phyloP scores from a whole-genome alignment of 2,329 filamentous ascomycete species.

The Volutella citrinella region DNA sequence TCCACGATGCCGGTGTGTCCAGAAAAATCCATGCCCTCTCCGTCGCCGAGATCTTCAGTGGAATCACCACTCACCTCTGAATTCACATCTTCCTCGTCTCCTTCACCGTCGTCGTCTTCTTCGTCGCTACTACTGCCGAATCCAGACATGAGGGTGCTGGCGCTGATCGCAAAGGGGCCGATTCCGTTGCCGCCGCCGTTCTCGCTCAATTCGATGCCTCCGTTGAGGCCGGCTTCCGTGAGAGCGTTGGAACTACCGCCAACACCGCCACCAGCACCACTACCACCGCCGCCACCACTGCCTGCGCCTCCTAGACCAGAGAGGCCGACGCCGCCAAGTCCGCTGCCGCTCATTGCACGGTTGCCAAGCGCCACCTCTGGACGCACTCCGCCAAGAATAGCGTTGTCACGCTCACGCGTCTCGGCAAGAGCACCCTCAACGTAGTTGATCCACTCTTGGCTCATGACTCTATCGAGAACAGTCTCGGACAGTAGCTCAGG shows the following conservation, averaged over 20 bases:
- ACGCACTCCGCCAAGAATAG: conserved; percentile 92
- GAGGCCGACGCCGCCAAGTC: conserved; percentile 48
- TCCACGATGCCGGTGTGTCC: conserved; percentile 26
- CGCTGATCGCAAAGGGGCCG: conserved; percentile 69
- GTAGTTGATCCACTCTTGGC: conserved; percentile 88
- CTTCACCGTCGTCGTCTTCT: conserved; percentile 91
- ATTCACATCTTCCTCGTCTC: conserved; percentile 72
- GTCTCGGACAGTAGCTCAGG: conserved; percentile 80
- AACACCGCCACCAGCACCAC: conserved; percentile 37
- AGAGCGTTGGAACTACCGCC: conserved; percentile 62
- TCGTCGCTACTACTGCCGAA: conserved; percentile 96
- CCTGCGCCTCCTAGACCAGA: conserved; percentile 40
- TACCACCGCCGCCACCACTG: conserved; percentile 36
- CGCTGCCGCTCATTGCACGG: conserved; percentile 54
- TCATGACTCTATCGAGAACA: conserved; percentile 85
- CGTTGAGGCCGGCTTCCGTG: conserved; percentile 77
- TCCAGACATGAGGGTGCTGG: conserved; percentile 76
- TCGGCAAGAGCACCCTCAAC: conserved; percentile 91
- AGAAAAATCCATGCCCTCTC: conserved; percentile 21
- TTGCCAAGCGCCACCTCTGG: conserved; percentile 86
- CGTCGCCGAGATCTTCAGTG: conserved; percentile 27
- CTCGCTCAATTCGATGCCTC: conserved; percentile 66
- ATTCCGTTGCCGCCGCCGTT: conserved; percentile 64
- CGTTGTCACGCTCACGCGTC: conserved; percentile 93
- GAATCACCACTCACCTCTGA: conserved; percentile 58